Percentiles rank a stretch among this genome's conserved stretches.
Evolutionary conservation across 2,329 filamentous ascomycete species (phyloP).

Genomic region (Aspergillus sp.): DNA sequence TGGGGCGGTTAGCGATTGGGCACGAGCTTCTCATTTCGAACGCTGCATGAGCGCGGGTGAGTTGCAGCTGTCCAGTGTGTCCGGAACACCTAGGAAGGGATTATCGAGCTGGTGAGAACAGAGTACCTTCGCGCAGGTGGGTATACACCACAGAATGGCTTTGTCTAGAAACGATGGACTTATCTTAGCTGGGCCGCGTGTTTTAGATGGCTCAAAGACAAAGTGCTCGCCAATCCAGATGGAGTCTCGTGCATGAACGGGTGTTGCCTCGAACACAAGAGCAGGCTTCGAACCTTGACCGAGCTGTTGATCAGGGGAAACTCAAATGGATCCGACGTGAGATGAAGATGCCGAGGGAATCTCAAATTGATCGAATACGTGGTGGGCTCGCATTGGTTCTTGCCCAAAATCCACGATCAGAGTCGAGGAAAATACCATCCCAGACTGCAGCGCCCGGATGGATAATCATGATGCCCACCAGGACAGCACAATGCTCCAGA

Average conservation of each 20-base stretch:
- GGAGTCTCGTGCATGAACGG: slow-evolving; percentile 19
- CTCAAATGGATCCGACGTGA: neutral
- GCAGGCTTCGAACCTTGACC: neutral
- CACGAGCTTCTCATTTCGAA: slow-evolving; percentile 12
- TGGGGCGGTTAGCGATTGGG: slow-evolving; percentile 24
- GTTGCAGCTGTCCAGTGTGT: slow-evolving; percentile 4
- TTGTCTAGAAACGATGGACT: neutral
- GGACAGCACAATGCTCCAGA: neutral
- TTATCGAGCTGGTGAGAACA: neutral
- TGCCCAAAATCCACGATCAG: neutral
- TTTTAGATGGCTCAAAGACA: neutral
- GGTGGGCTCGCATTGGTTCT: slow-evolving; percentile 3
- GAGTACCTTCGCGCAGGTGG: neutral
- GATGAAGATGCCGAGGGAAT: neutral
- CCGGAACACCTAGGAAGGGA: neutral
- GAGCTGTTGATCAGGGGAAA: slow-evolving; percentile 8
- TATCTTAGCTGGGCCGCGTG: neutral
- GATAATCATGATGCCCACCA: neutral
- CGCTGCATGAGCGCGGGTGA: slow-evolving; percentile 8
- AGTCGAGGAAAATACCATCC: neutral
- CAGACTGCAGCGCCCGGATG: slow-evolving; percentile 7
- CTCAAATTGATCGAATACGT: neutral
- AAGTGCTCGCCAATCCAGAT: neutral
- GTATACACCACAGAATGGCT: neutral
- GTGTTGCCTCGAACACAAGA: slow-evolving; percentile 15